A percentile compares a stretch with the other conserved stretches of the same genome.
phyloP scores from a whole-genome alignment of 176 grass and related monocot species.

The Metroxylon sagu region DNA sequence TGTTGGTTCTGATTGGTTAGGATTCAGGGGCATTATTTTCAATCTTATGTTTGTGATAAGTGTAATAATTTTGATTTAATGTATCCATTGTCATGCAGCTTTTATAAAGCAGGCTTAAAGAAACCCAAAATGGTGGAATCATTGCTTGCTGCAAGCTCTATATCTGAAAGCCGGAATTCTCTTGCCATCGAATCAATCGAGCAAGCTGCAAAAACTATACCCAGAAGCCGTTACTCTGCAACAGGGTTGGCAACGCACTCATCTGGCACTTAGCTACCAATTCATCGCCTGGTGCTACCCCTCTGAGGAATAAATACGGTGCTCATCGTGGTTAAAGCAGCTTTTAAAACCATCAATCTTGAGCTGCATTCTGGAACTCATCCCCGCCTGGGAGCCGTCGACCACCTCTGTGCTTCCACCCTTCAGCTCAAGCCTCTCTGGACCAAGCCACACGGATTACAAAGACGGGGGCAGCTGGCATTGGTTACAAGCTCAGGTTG shows the following conservation, averaged over 20 bases:
- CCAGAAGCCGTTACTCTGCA: constrained; percentile 51
- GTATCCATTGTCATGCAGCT: too few relatives aligned
- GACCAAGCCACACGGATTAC: constrained; percentile 44
- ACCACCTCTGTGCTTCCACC: constrained; percentile 75
- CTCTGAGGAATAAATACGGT: constrained; percentile 48
- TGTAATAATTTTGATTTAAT: too few relatives aligned
- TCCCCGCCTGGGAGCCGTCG: constrained; percentile 66
- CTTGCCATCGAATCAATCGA: constrained; percentile 49
- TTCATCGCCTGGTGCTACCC: constrained; percentile 3
- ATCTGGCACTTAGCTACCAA: constrained; percentile 31
- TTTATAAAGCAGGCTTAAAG: background rate
- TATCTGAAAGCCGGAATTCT: constrained; percentile 68
- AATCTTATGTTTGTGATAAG: too few relatives aligned
- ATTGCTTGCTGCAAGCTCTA: constrained; percentile 81
- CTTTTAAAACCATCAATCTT: constrained; percentile 46
- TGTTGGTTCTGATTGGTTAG: too few relatives aligned
- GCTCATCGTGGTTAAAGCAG: constrained; percentile 40
- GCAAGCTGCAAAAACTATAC: constrained; percentile 31
- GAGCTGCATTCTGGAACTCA: constrained; percentile 46
- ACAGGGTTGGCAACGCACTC: constrained; percentile 63
- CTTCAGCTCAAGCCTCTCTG: constrained; percentile 30
- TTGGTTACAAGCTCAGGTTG: constrained; percentile 53
- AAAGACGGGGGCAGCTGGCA: constrained; percentile 28
- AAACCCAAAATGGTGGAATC: constrained; percentile 30
- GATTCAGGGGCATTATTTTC: too few relatives aligned